A percentile compares a stretch with the other conserved stretches of the same genome.
Conservation (phyloP, 2,329 filamentous ascomycete genomes). For the Aspergillus calidoustus region DNA sequence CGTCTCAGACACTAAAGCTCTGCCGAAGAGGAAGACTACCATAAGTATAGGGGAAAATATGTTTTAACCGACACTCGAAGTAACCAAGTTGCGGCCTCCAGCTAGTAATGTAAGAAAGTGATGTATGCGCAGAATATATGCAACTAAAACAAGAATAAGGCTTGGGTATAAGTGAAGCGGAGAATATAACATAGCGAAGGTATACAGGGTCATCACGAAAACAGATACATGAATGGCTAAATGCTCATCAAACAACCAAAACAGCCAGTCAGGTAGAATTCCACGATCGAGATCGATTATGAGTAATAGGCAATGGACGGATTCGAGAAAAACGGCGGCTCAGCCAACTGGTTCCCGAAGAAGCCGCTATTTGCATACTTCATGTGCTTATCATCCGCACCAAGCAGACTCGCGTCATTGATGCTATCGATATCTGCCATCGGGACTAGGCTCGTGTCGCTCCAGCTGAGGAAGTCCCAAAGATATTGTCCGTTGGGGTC, state of each 20-base stretch:
- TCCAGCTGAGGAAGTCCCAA: constrained; percentile 46
- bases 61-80: background rate
- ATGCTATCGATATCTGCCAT: constrained; percentile 32
- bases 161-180: background rate
- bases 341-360: constrained; percentile 29
- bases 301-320: constrained; percentile 32
- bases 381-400: constrained; percentile 32
- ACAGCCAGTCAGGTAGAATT: background rate
- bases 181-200: background rate
- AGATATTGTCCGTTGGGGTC: constrained; percentile 38
- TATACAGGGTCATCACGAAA: background rate
- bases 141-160: background rate
- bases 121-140: background rate
- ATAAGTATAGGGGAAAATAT: background rate
- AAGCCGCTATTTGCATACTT: constrained; percentile 29
- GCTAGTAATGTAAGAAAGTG: background rate
- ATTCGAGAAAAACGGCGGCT: constrained; percentile 33
- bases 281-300: background rate
- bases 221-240: background rate
- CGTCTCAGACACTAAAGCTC: no score
- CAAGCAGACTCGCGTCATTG: constrained; percentile 31
- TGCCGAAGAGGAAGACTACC: no score
- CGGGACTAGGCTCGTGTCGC: constrained; percentile 39
- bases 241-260: background rate
- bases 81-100: background rate